These are phyloP conservation scores for Sabuloglossum arenarium DNA, from an alignment of 495 filamentous ascomycete species.

Conservation along the genomic window DNA sequence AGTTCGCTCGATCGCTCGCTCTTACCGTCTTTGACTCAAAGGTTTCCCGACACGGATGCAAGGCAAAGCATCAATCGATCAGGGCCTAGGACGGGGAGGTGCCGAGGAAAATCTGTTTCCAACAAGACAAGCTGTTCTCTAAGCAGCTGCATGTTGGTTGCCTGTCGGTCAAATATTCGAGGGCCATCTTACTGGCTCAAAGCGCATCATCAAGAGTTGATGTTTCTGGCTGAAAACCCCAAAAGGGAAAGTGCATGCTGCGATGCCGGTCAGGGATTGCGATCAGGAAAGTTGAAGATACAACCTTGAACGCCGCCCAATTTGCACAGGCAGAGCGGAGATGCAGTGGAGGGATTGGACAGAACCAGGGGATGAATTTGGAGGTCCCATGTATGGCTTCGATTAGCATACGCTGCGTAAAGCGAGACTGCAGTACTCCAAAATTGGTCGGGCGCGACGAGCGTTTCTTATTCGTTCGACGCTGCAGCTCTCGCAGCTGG, in stretches of 20 bases:
- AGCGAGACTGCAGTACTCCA: conserved; percentile 2
- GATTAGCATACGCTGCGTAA: conserved; percentile 1
- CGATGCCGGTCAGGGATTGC: background rate
- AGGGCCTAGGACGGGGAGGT: background rate
- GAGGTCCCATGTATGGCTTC: conserved; percentile 2
- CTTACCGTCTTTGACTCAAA: background rate
- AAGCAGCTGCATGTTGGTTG: background rate
- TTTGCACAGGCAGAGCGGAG: conserved; percentile 1
- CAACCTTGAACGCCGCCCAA: conserved; percentile 1
- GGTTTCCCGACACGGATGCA: background rate
- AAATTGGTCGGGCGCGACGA: conserved; percentile 3
- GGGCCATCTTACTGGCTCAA: background rate
- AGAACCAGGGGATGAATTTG: background rate
- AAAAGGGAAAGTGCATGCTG: conserved; percentile 1
- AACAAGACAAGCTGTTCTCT: too few species aligned
- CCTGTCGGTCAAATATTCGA: background rate
- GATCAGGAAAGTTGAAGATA: background rate
- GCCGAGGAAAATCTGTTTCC: background rate
- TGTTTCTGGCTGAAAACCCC: background rate
- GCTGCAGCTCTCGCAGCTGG: background rate
- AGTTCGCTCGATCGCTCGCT: background rate
- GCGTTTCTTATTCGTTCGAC: background rate
- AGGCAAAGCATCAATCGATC: background rate
- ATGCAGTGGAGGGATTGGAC: background rate
- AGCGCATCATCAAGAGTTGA: background rate